A percentile compares a stretch with the other conserved stretches of the same genome.
Conservation (phyloP, 108 stramenopile genomes). For the Skeletonema menzelii region DNA sequence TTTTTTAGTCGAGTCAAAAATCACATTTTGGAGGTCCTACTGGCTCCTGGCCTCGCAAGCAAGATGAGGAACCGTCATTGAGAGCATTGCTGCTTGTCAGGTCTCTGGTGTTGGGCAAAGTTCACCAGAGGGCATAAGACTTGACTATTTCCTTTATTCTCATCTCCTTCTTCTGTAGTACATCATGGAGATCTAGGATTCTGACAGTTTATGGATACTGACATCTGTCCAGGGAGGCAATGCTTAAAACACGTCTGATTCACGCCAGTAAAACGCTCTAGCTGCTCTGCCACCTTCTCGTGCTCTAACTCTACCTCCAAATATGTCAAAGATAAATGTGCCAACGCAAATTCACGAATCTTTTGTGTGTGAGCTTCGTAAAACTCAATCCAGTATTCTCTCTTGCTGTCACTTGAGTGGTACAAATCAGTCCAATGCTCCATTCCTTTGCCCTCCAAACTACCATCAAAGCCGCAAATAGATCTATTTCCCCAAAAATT, state of each 20-base stretch:
- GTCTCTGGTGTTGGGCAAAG: too few relatives aligned
- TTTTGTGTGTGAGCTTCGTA: constrained; percentile 55
- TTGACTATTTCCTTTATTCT: too few relatives aligned
- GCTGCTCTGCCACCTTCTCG: constrained; percentile 23
- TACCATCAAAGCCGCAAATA: constrained; percentile 35
- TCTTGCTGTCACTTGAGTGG: neutral
- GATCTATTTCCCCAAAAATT: too few relatives aligned
- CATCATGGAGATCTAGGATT: too few relatives aligned
- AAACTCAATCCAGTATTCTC: constrained; percentile 40
- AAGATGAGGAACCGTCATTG: too few relatives aligned
- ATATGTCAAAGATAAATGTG: constrained; percentile 55
- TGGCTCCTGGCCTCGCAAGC: too few relatives aligned
- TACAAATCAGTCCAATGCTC: constrained; percentile 28
- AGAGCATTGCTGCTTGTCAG: too few relatives aligned
- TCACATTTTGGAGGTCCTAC: too few relatives aligned
- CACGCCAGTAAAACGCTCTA: constrained; percentile 50
- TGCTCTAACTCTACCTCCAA: constrained; percentile 52
- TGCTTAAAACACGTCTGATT: constrained; percentile 34
- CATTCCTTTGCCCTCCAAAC: constrained; percentile 15
- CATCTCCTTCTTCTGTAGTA: too few relatives aligned
- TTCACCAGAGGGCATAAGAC: too few relatives aligned
- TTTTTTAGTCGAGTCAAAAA: too few relatives aligned
- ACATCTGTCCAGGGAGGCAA: constrained; percentile 50
- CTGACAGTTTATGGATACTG: too few relatives aligned
- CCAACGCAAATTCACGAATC: constrained; percentile 52